These are phyloP conservation scores for Syzygium jambos DNA, from an alignment of 345 rosid genomes.

Conservation along the genomic window DNA sequence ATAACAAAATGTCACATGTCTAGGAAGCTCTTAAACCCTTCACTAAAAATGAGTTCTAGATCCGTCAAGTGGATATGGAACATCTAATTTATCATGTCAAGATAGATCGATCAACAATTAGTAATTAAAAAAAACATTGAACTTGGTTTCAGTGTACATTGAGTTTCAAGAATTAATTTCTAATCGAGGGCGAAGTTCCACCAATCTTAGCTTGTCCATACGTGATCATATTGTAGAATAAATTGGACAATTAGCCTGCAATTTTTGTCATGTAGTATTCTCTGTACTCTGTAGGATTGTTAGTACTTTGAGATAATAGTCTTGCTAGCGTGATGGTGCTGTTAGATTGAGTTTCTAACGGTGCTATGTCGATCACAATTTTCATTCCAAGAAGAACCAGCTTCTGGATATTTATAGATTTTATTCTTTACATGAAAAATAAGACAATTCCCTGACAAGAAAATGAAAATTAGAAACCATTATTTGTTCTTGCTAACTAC, in stretches of 20 bases:
- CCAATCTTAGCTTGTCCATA: not conserved
- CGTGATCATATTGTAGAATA: not conserved
- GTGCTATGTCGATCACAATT: too few species aligned
- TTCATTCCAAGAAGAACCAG: too few species aligned
- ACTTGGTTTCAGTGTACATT: too few species aligned
- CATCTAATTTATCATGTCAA: not conserved
- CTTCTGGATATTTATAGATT: too few species aligned
- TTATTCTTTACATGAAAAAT: too few species aligned
- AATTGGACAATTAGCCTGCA: not conserved
- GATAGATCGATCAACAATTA: not conserved
- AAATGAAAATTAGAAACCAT: too few species aligned
- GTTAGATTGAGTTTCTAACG: too few species aligned
- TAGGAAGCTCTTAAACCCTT: not conserved
- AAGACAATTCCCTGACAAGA: too few species aligned
- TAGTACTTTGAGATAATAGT: too few species aligned
- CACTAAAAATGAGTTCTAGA: not conserved
- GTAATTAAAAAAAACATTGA: not conserved
- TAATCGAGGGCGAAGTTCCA: not conserved
- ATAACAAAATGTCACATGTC: not conserved
- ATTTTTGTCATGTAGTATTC: not conserved
- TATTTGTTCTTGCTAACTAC: too few species aligned
- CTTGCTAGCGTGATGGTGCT: too few species aligned
- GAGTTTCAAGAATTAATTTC: not conserved
- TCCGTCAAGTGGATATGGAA: not conserved
- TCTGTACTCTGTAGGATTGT: too few species aligned